Evolutionary conservation across 2,329 filamentous ascomycete genomes (phyloP), one percentile per base, ranked within the genome.

Genomic region (Botrytis byssoidea): DNA sequence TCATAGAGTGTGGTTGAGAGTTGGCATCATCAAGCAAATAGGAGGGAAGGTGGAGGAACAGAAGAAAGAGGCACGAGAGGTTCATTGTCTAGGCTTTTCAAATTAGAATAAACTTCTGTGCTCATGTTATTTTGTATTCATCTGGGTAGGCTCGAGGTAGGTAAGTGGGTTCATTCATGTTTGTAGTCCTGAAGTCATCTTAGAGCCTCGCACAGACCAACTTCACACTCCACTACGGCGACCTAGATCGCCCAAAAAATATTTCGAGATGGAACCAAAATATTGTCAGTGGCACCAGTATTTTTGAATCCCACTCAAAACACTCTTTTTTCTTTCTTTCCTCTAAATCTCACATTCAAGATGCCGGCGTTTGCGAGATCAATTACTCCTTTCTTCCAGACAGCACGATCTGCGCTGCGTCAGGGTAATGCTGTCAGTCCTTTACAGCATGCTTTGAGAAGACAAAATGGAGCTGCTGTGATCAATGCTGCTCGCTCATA

Each of bases 311-410:
- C 60, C 66, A 70, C 44, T 51, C 40, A 69, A 73, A 71, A 60
- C 66, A 55, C 46, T 60, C 67, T 46, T 71, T 71, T 61, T 61
- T 29, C 57, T 64, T 71, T 74, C 51, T 60, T 70, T 72, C 57
- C 59, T 57, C 66, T 64, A n/a, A 51, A 71, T 65, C 32, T 59
- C 35, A 63, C n/a, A 68, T 76, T 82, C 86, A 92, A 83, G 82
- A 97, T 97, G 93, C 91, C 94, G 84, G 88, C 89, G 82, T 90
- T 96, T 82, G 89, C 94, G 83, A 91, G 94, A 86, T 90, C 92
- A 76, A 82, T 94, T 80, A 89, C 90, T 84, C 91, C 93, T 80
- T 91, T 97, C 81, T 84, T 96, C 85, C 92, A 93, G 86, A 92
- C 94, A 78, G 92, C 93, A 83, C 92, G 93, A 82, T 87, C 89